A percentile compares a stretch with the other conserved stretches of the same genome.
Evolutionary conservation across 2,329 filamentous ascomycete genomes (phyloP).

Genomic region (Coniochaeta prunicola): DNA sequence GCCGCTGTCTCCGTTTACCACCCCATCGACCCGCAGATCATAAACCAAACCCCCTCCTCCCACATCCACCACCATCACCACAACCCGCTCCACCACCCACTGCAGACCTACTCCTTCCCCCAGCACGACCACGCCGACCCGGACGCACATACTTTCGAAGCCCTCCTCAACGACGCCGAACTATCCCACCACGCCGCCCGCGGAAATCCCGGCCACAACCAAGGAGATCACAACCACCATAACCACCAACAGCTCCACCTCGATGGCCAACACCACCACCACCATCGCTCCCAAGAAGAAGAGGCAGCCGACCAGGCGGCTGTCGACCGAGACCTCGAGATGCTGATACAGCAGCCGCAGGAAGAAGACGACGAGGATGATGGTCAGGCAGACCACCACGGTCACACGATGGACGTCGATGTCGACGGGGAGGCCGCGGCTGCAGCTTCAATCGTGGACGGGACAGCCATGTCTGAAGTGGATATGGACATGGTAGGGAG

Average conservation of each 20-base stretch:
- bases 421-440: neutral
- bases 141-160: conserved; percentile 44
- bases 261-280: neutral
- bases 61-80: conserved; percentile 18
- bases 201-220: conserved; percentile 4
- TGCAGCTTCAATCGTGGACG: conserved; percentile 8
- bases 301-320: conserved; percentile 12
- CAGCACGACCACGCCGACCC: conserved; percentile 23
- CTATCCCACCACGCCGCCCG: conserved; percentile 5
- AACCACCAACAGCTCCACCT: neutral
- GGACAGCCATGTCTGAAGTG: conserved; percentile 2
- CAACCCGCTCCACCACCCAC: conserved; percentile 19
- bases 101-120: conserved; percentile 11
- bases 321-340: conserved; percentile 44
- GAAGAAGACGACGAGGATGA: conserved; percentile 31
- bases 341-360: conserved; percentile 40
- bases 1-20: conserved; percentile 34
- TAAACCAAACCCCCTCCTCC: conserved; percentile 32
- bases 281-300: conserved; percentile 6
- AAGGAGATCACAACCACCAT: conserved; percentile 4
- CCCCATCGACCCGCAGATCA: conserved; percentile 55
- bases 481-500: neutral
- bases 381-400: neutral
- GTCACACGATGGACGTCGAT: neutral
- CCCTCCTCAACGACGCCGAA: conserved; percentile 41